Evolutionary conservation across 331 rosid genomes (phyloP), one percentile per base, ranked within the genome.

Genomic region (Stylosanthes scabra): DNA sequence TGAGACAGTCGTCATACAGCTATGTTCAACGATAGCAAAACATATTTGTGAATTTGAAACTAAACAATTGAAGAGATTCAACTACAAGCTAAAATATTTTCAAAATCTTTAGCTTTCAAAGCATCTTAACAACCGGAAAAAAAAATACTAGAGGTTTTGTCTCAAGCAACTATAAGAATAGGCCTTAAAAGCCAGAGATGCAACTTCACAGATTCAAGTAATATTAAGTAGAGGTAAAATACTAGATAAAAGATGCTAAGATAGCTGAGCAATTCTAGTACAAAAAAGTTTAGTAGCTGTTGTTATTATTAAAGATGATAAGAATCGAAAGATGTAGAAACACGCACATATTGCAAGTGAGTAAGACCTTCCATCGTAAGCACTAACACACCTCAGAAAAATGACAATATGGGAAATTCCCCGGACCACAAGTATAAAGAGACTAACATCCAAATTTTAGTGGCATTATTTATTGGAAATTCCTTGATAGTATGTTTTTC

Each of bases 391-490:
- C 47, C 60, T n/a, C 47, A 49, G 9, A 41, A 54, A 15, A 45
- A 71, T 47, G 64, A 45, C 70, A 56, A 28, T 28, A 39, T 72
- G 45, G 60, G 49, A 63, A 63, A 71, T 44, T 34, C 68, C 34
- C 63, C 47, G 10, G 10, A 20, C 25, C 41, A 37, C 46, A 11
- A 59, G 42, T 34, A 51, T 27, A 71, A 34, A 54, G 28, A 63
- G 40, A 25, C 34, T 11, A 47, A 51, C 16, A 31, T 63, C 57
- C 27, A 12, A 28, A 12, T 64, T 44, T 34, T 40, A 39, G 40
- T 20, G 68, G 20, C 39, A 27, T 49, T 64, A 8, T 15, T 3
- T 54, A 42, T 16, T 9, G 13, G 62, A 59, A 47, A 60, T 12
- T 2, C 12, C 14, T 15, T 10, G 64, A 31, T 9, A 3, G 40